Conservation (phyloP, 202 grass and related monocot genomes). For the Saccharum hybrid region DNA sequence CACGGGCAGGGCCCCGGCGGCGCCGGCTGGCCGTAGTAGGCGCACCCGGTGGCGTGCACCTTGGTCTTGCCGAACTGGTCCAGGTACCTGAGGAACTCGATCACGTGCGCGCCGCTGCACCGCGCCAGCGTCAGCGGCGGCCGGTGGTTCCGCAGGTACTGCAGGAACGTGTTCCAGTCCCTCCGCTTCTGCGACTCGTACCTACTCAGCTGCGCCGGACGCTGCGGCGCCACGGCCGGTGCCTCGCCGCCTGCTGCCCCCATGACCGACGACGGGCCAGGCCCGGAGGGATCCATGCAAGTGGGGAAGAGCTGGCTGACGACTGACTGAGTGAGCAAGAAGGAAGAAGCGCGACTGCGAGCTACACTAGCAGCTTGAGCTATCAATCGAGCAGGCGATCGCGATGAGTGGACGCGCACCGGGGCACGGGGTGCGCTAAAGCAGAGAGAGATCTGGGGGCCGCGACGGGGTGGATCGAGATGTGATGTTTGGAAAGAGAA, state of each 20-base stretch:
- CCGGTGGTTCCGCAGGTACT: constrained; percentile 95
- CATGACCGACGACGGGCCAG: constrained; percentile 28
- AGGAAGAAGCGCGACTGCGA: neutral
- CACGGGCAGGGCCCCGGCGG: constrained; percentile 87
- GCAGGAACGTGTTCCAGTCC: constrained; percentile 99
- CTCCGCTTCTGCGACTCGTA: constrained; percentile 97
- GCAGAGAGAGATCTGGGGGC: constrained; percentile 41
- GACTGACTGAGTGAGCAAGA: neutral
- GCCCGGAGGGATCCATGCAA: constrained; percentile 58
- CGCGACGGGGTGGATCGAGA: constrained; percentile 49
- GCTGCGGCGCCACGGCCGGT: neutral
- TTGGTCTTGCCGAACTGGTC: constrained; percentile 99
- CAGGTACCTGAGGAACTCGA: constrained; percentile 95
- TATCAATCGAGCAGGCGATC: constrained; percentile 25
- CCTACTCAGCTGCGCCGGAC: constrained; percentile 62
- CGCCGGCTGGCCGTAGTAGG: constrained; percentile 79
- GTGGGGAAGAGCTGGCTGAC: neutral
- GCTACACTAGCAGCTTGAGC: neutral
- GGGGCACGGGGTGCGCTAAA: constrained; percentile 38
- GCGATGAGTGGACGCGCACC: constrained; percentile 46
- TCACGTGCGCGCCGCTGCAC: constrained; percentile 97
- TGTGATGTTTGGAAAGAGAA: constrained; percentile 50
- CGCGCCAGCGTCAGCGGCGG: constrained; percentile 91
- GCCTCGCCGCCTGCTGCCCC: neutral
- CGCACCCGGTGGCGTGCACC: constrained; percentile 75